phyloP scores from a whole-genome alignment of 2,329 filamentous ascomycete species.

The Penicillium corylophilum region DNA sequence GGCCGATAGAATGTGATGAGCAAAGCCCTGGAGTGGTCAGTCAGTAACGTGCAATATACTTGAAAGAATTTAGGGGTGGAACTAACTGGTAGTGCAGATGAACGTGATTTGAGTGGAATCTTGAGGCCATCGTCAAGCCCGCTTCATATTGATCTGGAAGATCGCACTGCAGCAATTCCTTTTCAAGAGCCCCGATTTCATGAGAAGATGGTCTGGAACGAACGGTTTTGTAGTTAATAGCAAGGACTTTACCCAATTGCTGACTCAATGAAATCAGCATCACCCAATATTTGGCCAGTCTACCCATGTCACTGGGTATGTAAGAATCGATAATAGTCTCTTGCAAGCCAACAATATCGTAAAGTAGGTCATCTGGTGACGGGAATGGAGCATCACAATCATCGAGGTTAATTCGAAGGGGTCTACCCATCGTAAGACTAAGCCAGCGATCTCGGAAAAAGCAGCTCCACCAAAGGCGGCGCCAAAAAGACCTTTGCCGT shows the following conservation, averaged over 20 bases:
- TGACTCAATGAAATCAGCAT: constrained; percentile 27
- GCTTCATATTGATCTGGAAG: constrained; percentile 18
- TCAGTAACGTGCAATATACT: constrained; percentile 1
- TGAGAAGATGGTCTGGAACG: constrained; percentile 15
- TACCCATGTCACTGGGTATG: constrained; percentile 22
- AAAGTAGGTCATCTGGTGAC: constrained; percentile 25
- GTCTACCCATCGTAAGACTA: constrained; percentile 40
- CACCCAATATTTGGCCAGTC: constrained; percentile 28
- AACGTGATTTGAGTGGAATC: constrained; percentile 27
- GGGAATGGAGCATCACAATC: constrained; percentile 40
- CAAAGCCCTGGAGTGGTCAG: constrained; percentile 17
- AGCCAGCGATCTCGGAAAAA: constrained; percentile 45
- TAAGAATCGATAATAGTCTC: constrained; percentile 10
- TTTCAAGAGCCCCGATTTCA: constrained; percentile 25
- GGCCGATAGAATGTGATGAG: constrained; percentile 32
- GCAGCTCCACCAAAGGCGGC: constrained; percentile 45
- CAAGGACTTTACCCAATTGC: constrained; percentile 25
- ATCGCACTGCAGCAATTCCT: constrained; percentile 15
- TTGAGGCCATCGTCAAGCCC: constrained; percentile 8
- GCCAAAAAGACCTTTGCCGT: constrained; percentile 32
- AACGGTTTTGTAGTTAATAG: constrained; percentile 24
- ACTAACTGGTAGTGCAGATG: constrained; percentile 32
- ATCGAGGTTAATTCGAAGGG: constrained; percentile 39
- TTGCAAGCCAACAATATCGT: constrained; percentile 19
- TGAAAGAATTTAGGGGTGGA: too few relatives aligned